phyloP scores from a whole-genome alignment of 75 land plant species.

The Sequoiadendron giganteum region DNA sequence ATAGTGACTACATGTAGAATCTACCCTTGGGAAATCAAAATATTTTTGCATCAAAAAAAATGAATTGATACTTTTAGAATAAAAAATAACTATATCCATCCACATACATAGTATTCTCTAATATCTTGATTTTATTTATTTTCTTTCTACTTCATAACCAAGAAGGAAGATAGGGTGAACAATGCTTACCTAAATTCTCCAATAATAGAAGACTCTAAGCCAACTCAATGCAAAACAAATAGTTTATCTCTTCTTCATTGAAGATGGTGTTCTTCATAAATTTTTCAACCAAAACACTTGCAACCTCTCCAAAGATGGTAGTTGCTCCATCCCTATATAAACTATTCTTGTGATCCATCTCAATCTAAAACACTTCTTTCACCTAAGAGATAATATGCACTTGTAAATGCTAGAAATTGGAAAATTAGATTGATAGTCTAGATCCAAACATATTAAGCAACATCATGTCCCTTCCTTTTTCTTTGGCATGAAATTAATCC shows the following conservation, averaged over 20 bases:
- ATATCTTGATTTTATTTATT: conserved; percentile 17
- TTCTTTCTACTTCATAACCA: conserved; percentile 49
- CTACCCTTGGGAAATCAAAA: conserved; percentile 51
- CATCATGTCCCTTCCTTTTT: too few species aligned
- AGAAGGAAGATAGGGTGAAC: conserved; percentile 43
- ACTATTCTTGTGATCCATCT: conserved; percentile 57
- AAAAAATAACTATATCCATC: conserved; percentile 10
- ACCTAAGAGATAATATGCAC: conserved; percentile 57
- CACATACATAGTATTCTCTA: conserved; percentile 30
- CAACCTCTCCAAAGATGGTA: conserved; percentile 67
- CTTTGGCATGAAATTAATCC: too few species aligned
- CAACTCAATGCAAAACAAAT: conserved; percentile 65
- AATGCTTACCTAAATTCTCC: conserved; percentile 26
- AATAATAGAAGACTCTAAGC: conserved; percentile 65
- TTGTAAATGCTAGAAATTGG: conserved; percentile 69
- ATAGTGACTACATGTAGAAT: too few species aligned
- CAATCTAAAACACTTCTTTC: conserved; percentile 62
- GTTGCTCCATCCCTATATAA: conserved; percentile 67
- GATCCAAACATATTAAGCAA: too few species aligned
- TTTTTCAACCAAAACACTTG: conserved; percentile 63
- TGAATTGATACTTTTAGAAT: conserved; percentile 8
- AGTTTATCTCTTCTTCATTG: conserved; percentile 70
- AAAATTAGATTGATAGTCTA: too few species aligned
- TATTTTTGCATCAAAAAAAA: conserved; percentile 72
- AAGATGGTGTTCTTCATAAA: conserved; percentile 68